Percentiles rank a stretch among this genome's conserved stretches.
Conservation (phyloP, 495 filamentous ascomycete genomes). For the Penicillium antarcticum region DNA sequence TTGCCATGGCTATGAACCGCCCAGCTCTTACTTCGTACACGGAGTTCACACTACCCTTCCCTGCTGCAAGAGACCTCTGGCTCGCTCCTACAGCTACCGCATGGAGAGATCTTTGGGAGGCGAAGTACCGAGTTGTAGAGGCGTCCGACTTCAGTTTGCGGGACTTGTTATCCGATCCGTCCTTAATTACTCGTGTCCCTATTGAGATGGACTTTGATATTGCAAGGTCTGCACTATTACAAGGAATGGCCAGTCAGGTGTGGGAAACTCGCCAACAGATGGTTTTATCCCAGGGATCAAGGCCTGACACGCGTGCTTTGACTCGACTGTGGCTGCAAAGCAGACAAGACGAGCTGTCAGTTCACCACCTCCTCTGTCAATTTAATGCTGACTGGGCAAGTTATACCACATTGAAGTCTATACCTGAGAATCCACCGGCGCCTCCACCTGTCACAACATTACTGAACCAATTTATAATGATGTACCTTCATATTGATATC, state of each 20-base stretch:
- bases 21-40: conserved; percentile 54
- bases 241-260: conserved; percentile 20
- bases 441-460: conserved; percentile 24
- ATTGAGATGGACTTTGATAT: conserved; percentile 41
- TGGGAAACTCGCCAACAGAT: conserved; percentile 26
- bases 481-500: conserved; percentile 55
- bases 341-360: conserved; percentile 24
- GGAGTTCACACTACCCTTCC: conserved; percentile 55
- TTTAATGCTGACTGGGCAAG: not conserved
- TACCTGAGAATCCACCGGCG: conserved; percentile 1
- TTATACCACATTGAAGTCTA: conserved; percentile 2
- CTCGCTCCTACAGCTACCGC: conserved; percentile 46
- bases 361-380: not conserved
- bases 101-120: conserved; percentile 48
- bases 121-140: conserved; percentile 13
- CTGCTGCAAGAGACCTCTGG: conserved; percentile 52
- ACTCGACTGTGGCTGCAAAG: conserved; percentile 25
- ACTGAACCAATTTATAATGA: conserved; percentile 49
- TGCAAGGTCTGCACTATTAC: conserved; percentile 42
- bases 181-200: conserved; percentile 10
- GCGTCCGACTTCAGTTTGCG: conserved; percentile 8
- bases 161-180: conserved; percentile 18
- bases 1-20: conserved; percentile 50
- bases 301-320: conserved; percentile 7
- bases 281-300: conserved; percentile 6